Base-by-base conservation (phyloP, 345 rosid species). In the Litchi chinensis region DNA sequence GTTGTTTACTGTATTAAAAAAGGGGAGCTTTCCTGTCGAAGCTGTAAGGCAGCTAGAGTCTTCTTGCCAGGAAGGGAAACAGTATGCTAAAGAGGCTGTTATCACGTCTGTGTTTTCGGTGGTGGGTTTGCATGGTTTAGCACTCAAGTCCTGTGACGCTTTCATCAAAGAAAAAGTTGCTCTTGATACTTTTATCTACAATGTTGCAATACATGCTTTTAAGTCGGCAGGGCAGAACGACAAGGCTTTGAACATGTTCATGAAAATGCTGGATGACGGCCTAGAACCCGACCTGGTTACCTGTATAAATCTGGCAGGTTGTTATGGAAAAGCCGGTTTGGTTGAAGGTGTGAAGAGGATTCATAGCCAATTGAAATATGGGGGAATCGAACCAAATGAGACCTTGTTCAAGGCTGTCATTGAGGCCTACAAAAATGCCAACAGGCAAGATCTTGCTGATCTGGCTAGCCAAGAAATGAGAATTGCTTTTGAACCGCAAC, bases 261-360 rank as follows among this genome's bases (percentile, higher is more conserved):
- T 91, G 98, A 93, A 89, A 75, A 92, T 93, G 95, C 91, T 89
- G 80, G 97, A 93, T n/a, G 83, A 86, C 40, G 94, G 93, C 39
- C 73, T 93, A 57, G 82, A 90, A 65, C 94, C 97, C n/a, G 98
- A 95, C 83, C 22, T 89, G 24, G 88, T 91, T 62, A 93, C 98
- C 11, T 86, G 79, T 48, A 87, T 89, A 22, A 80, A 86, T 85
- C 89, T 95, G 46, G 93, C 87, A 52, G 85, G 80, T 76, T 86
- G 97, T 76, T 93, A 95, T 52, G 95, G 94, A 40, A 93, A 86
- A 83, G 93, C 98, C 65, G 94, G 95, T 26, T 91, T 95, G 95
- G 80, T 92, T 56, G 94, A 92, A 79, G 98, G 97, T 62, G 93
- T 93, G 82, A 92, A 88, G 82, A 89, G 93, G 78, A 86, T 93